Evolutionary conservation across 768 basidiomycete genomes (phyloP), one percentile per base, ranked within the genome.

Genomic region (Amanita pseudoporphyria): DNA sequence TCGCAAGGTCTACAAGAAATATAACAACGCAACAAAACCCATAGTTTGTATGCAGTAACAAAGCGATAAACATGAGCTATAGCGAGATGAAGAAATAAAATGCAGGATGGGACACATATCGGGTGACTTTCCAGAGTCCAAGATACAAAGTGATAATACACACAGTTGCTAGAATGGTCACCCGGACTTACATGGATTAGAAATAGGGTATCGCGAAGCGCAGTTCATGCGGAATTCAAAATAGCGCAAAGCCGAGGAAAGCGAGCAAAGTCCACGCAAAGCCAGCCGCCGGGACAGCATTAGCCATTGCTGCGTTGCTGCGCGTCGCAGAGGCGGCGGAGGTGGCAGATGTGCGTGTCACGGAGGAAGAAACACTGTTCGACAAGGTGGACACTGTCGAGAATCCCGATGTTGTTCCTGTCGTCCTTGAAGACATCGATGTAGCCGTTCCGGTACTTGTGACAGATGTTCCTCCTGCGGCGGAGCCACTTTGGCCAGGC

Each of bases 321-420:
- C 7, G 14, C 12, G 40, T 33, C 4, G 40, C 6, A 10, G 48
- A 28, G 9, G 38, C 19, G 10, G 48, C 12, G 7, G 39, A 24
- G 4, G 31, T 22, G 10, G 18, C 14, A 9, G 39, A 32, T n/a
- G 30, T 31, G 12, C 40, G 13, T 32, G 31, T n/a, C n/a, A n/a
- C 18, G 9, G 49, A 32, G 7, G 49, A 38, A 14, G 42, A 45
- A 13, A 21, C 3, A 19, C 14, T 13, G 33, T 3, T n/a, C 10
- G 35, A 13, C 9, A 18, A 22, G 6, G 38, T n/a, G 22, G 13
- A 19, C 19, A 26, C 5, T 1, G 50, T 45, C 12, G 50, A 51
- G 13, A 45, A 45, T 44, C 50, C 35, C 3, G 50, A 51, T 18
- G 50, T 38, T 9, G 32, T 35, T 18, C 16, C n/a, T 24, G 18